These are phyloP conservation scores for Metschnikowia vanudenii DNA, from an alignment of 805 yeast genomes.

Conservation along the genomic window DNA sequence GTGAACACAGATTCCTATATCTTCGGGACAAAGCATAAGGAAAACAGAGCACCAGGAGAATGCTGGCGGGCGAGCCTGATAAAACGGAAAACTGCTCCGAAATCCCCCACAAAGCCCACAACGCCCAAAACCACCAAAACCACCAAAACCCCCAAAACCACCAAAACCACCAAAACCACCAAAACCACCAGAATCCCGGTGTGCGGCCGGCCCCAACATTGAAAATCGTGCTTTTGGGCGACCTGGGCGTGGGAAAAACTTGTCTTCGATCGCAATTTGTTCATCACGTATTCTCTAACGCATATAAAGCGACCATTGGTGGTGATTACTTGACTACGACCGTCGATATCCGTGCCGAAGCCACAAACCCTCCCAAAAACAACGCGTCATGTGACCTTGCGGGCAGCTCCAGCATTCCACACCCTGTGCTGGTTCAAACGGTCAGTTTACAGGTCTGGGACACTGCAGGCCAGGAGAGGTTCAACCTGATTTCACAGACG, in stretches of 20 bases:
- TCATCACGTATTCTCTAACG: constrained; percentile 53
- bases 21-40: too few relatives aligned
- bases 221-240: constrained; percentile 56
- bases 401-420: too few relatives aligned
- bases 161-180: not conserved
- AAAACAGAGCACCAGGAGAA: too few relatives aligned
- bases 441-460: constrained; percentile 57
- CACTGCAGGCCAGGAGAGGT: constrained; percentile 48
- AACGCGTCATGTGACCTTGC: constrained; percentile 3
- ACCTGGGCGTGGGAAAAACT: constrained; percentile 60
- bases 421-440: not conserved
- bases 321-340: constrained; percentile 54
- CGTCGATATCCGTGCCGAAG: constrained; percentile 14
- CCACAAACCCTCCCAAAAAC: not conserved
- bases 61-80: too few relatives aligned
- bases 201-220: constrained; percentile 21
- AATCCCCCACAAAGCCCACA: too few relatives aligned
- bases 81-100: too few relatives aligned
- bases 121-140: not conserved
- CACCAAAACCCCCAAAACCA: not conserved
- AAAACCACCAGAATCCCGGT: not conserved
- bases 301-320: constrained; percentile 58
- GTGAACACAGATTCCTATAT: too few relatives aligned
- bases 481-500: constrained; percentile 50
- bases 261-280: constrained; percentile 55